These are phyloP conservation scores for Trapa incisa DNA, from an alignment of 345 rosid genomes.

Conservation along the genomic window DNA sequence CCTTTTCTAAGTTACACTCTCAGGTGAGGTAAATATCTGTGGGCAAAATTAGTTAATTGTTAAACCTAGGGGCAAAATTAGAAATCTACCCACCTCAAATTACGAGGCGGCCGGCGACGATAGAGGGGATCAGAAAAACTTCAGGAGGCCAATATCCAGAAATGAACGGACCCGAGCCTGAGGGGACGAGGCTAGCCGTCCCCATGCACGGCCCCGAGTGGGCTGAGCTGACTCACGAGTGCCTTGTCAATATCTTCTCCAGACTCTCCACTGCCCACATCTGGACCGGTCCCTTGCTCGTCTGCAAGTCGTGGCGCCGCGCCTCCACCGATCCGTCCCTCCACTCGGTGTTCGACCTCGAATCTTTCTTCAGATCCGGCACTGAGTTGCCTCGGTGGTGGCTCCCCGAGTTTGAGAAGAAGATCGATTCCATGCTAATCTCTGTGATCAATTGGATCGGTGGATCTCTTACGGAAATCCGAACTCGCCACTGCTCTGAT, in stretches of 20 bases:
- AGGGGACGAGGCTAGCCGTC: background rate
- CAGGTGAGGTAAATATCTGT: no score
- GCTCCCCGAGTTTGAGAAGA: slow-evolving; percentile 56
- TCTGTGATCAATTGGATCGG: slow-evolving; percentile 57
- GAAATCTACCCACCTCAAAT: no score
- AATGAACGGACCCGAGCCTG: background rate
- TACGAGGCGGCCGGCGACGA: no score
- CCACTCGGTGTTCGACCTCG: slow-evolving; percentile 52
- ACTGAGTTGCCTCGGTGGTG: slow-evolving; percentile 43
- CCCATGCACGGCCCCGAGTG: slow-evolving; percentile 30
- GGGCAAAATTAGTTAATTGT: no score
- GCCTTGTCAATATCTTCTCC: slow-evolving; percentile 57
- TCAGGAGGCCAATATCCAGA: no score
- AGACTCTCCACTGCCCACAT: slow-evolving; percentile 50
- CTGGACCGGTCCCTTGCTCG: slow-evolving; percentile 78
- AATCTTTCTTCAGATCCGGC: slow-evolving; percentile 39
- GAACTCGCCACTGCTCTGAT: slow-evolving; percentile 75
- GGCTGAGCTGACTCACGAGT: slow-evolving; percentile 68
- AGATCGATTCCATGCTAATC: slow-evolving; percentile 55
- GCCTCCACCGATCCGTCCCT: slow-evolving; percentile 59
- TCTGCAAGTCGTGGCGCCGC: slow-evolving; percentile 55
- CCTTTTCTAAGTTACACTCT: no score
- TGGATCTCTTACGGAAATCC: slow-evolving; percentile 44
- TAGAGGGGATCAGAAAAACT: no score
- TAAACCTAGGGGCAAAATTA: no score